Evolutionary conservation across 305 asterid species (phyloP).

Genomic region (Solanum hybrid): DNA sequence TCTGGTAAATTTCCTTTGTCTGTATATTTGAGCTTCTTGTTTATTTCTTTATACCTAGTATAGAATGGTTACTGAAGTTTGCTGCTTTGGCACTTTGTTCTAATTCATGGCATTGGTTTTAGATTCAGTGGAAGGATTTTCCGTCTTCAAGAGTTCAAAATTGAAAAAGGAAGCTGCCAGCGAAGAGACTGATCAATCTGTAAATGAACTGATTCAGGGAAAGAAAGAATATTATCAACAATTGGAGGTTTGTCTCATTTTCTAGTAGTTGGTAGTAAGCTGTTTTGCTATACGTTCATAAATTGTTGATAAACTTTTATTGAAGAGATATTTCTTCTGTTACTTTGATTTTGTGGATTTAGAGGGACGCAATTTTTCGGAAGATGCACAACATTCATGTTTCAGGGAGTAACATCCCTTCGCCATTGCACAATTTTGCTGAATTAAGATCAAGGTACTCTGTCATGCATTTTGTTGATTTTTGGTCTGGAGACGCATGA

Average conservation of each 20-base stretch:
- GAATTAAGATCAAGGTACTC: slow-evolving; percentile 63
- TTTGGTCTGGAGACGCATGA: background rate
- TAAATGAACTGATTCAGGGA: slow-evolving; percentile 30
- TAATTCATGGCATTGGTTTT: slow-evolving; percentile 10
- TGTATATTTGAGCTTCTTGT: background rate
- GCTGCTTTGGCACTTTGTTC: slow-evolving; percentile 7
- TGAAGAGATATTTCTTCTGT: background rate
- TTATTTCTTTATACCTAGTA: background rate
- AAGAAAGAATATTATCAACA: slow-evolving; percentile 77
- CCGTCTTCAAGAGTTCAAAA: slow-evolving; percentile 51
- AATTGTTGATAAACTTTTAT: background rate
- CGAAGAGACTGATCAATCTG: slow-evolving; percentile 26
- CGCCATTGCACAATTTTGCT: slow-evolving; percentile 58
- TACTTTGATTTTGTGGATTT: slow-evolving; percentile 2
- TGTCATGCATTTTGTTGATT: background rate
- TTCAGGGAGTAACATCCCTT: slow-evolving; percentile 77
- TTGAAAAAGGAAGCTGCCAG: slow-evolving; percentile 30
- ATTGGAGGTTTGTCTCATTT: slow-evolving; percentile 47
- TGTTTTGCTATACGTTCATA: background rate
- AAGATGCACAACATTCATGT: slow-evolving; percentile 77
- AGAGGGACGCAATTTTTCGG: slow-evolving; percentile 72
- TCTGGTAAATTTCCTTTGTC: slow-evolving; percentile 26
- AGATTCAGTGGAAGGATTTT: slow-evolving; percentile 58
- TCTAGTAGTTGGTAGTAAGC: background rate
- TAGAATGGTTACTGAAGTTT: background rate